Evolutionary conservation across 805 yeast genomes (phyloP).

Genomic region (Ogataea thermomethanolica): DNA sequence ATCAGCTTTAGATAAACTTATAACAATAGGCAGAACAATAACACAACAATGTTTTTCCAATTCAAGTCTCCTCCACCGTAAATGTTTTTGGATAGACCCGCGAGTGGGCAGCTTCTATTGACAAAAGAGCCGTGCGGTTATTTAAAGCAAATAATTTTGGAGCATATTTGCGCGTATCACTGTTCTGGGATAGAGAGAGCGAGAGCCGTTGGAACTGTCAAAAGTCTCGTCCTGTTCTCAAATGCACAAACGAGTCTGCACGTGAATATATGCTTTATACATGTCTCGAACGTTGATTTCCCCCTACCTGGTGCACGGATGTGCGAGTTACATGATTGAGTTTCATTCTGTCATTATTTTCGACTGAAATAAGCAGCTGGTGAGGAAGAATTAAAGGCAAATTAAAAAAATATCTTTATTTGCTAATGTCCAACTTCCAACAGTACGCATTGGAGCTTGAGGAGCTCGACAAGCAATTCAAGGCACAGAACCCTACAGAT

Average conservation of each 20-base stretch:
- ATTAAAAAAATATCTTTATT: conserved; percentile 1
- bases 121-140: too few relatives aligned
- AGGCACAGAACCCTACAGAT: conserved; percentile 57
- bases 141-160: too few relatives aligned
- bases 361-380: conserved; percentile 10
- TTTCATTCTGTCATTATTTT: background rate
- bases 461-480: conserved; percentile 57
- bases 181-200: too few relatives aligned
- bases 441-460: conserved; percentile 46
- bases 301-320: conserved; percentile 5
- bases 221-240: too few relatives aligned
- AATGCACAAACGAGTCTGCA: background rate
- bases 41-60: background rate
- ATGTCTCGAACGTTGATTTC: background rate
- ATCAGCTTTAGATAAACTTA: background rate
- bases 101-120: too few relatives aligned
- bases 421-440: conserved; percentile 22
- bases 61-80: background rate
- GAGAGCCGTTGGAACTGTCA: too few relatives aligned
- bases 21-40: background rate
- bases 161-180: too few relatives aligned
- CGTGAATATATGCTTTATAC: background rate
- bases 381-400: conserved; percentile 6
- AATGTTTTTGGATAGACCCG: background rate
- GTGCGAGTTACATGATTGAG: background rate